These are phyloP conservation scores for Phytophthora podocarpi DNA, from an alignment of 352 stramenopile genomes.

Conservation along the genomic window DNA sequence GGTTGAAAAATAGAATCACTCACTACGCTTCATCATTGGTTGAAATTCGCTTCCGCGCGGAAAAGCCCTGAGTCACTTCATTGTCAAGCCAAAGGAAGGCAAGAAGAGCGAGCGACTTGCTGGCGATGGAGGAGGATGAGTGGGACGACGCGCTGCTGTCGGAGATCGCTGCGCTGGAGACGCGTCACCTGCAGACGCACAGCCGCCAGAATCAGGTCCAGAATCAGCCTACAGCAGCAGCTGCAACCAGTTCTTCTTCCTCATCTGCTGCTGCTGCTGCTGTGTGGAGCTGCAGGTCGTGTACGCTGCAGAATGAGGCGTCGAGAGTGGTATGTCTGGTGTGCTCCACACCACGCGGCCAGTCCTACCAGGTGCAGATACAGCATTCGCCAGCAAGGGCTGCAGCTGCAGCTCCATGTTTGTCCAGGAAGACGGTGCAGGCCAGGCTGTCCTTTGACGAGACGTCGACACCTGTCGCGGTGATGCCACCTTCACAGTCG, in stretches of 20 bases:
- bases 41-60: not conserved
- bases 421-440: conserved; percentile 64
- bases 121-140: conserved; percentile 59
- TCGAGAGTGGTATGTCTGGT: conserved; percentile 45
- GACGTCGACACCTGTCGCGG: conserved; percentile 3
- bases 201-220: conserved; percentile 14
- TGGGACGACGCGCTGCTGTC: conserved; percentile 85
- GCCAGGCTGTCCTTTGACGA: conserved; percentile 64
- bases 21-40: conserved; percentile 13
- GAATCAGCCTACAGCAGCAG: not conserved
- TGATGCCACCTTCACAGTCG: not conserved
- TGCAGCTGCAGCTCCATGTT: not conserved
- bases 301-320: conserved; percentile 64
- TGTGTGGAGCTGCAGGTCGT: conserved; percentile 65
- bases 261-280: not conserved
- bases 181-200: conserved; percentile 36
- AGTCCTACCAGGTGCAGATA: conserved; percentile 28
- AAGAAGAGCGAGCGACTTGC: not conserved
- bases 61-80: not conserved
- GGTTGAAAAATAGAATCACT: not conserved
- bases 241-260: conserved; percentile 6
- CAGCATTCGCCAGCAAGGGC: not conserved
- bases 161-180: conserved; percentile 70
- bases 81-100: not conserved
- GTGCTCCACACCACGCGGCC: conserved; percentile 54